phyloP scores from a whole-genome alignment of 768 basidiomycete species.

The Boletales sp. region DNA sequence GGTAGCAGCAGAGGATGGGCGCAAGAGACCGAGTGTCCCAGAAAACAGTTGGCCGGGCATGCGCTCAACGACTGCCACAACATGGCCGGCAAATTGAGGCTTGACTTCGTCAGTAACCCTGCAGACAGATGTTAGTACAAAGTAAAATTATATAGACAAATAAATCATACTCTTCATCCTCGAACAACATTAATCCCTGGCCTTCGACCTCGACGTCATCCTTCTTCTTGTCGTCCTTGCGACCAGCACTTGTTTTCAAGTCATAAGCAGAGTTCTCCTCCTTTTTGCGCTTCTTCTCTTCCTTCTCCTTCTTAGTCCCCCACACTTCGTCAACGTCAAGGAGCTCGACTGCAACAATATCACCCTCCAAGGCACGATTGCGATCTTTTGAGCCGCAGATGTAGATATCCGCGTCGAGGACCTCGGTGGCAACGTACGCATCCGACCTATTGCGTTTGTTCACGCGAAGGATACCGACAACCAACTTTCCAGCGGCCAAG shows the following conservation, averaged over 20 bases:
- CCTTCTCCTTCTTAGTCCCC: conserved; percentile 99
- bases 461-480: conserved; percentile 94
- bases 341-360: conserved; percentile 96
- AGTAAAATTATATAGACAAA: neutral
- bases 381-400: conserved; percentile 99
- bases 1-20: conserved; percentile 94
- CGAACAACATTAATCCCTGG: conserved; percentile 93
- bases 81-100: conserved; percentile 97
- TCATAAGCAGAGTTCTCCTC: conserved; percentile 98
- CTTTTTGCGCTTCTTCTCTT: conserved; percentile 99
- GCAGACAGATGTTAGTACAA: conserved; percentile 13
- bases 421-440: conserved; percentile 97
- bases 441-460: conserved; percentile 99
- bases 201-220: conserved; percentile 99
- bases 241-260: conserved; percentile 62
- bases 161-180: conserved; percentile 84
- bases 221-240: conserved; percentile 99
- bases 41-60: conserved; percentile 99
- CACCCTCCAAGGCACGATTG: conserved; percentile 96
- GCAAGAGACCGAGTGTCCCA: conserved; percentile 90
- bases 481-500: conserved; percentile 93
- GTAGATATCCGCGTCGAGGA: conserved; percentile 97
- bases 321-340: conserved; percentile 97
- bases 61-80: conserved; percentile 98
- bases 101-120: conserved; percentile 97